Percentiles rank a stretch among this genome's conserved stretches.
Evolutionary conservation across 2,329 filamentous ascomycete species (phyloP).

Genomic region (Ophiostoma sp.): DNA sequence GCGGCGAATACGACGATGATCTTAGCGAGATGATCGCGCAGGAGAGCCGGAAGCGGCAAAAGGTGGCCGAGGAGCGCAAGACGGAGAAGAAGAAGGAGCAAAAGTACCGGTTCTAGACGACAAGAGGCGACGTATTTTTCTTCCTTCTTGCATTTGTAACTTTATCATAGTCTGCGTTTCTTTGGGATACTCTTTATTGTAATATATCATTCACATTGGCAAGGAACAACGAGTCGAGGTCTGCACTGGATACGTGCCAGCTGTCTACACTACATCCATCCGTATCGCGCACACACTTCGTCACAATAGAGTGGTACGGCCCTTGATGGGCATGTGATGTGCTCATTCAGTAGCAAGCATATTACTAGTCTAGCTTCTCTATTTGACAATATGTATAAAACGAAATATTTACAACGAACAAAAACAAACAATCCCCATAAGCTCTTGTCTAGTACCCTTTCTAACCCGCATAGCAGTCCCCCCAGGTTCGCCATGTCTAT

Average conservation of each 20-base stretch:
- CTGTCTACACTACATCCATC: background rate
- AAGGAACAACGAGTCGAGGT: background rate
- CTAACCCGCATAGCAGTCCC: too few relatives aligned
- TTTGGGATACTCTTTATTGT: constrained; percentile 17
- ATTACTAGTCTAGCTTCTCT: too few relatives aligned
- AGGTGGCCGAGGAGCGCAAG: constrained; percentile 73
- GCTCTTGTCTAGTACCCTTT: too few relatives aligned
- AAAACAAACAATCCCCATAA: too few relatives aligned
- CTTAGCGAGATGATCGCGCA: constrained; percentile 93
- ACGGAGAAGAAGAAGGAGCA: constrained; percentile 53
- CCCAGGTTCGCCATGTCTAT: too few relatives aligned
- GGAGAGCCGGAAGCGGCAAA: constrained; percentile 84
- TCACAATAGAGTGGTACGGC: too few relatives aligned
- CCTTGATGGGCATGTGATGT: too few relatives aligned
- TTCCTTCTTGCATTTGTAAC: background rate
- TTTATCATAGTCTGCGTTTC: background rate
- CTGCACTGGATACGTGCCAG: background rate
- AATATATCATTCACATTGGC: constrained; percentile 8
- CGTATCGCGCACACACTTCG: too few relatives aligned
- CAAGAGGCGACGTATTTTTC: constrained; percentile 28
- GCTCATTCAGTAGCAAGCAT: too few relatives aligned
- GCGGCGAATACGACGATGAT: constrained; percentile 63
- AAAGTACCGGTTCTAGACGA: constrained; percentile 44
- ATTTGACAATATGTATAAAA: too few relatives aligned
- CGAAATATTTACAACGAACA: too few relatives aligned